phyloP scores from a whole-genome alignment of 805 yeast genomes.

The Zygosaccharomyces bailii region DNA sequence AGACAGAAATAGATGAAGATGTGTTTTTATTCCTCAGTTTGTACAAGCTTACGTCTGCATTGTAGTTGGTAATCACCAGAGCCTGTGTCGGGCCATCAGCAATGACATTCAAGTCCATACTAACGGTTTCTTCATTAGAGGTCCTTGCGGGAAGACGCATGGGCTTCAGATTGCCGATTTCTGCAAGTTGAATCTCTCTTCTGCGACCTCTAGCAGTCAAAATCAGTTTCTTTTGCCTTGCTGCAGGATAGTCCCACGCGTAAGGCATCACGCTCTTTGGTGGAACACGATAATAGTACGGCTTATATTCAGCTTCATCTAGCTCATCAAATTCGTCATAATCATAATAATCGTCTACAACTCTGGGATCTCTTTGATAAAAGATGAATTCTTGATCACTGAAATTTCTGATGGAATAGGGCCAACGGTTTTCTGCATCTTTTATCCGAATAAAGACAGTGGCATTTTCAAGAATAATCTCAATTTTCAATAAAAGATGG shows the following conservation, averaged over 20 bases:
- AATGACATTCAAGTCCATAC: slow-evolving; percentile 84
- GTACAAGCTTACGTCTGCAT: slow-evolving; percentile 72
- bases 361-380: slow-evolving; percentile 77
- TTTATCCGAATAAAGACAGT: slow-evolving; percentile 72
- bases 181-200: slow-evolving; percentile 80
- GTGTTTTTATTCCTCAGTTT: slow-evolving; percentile 40
- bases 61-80: slow-evolving; percentile 76
- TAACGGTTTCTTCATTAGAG: slow-evolving; percentile 40
- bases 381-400: slow-evolving; percentile 82
- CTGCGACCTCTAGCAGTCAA: slow-evolving; percentile 69
- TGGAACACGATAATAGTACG: slow-evolving; percentile 77
- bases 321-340: slow-evolving; percentile 62
- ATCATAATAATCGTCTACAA: slow-evolving; percentile 32
- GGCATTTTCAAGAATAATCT: slow-evolving; percentile 73
- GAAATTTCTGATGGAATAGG: slow-evolving; percentile 85
- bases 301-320: slow-evolving; percentile 57
- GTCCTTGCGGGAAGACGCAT: slow-evolving; percentile 61
- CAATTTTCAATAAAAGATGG: slow-evolving; percentile 67
- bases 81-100: slow-evolving; percentile 97
- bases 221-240: slow-evolving; percentile 73
- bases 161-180: slow-evolving; percentile 87
- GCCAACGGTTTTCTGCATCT: slow-evolving; percentile 82
- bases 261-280: slow-evolving; percentile 95
- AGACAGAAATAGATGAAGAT: slow-evolving; percentile 36
- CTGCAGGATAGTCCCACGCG: slow-evolving; percentile 97